Conservation (phyloP, 2,329 filamentous ascomycete species). For the Thielaviopsis euricoi region DNA sequence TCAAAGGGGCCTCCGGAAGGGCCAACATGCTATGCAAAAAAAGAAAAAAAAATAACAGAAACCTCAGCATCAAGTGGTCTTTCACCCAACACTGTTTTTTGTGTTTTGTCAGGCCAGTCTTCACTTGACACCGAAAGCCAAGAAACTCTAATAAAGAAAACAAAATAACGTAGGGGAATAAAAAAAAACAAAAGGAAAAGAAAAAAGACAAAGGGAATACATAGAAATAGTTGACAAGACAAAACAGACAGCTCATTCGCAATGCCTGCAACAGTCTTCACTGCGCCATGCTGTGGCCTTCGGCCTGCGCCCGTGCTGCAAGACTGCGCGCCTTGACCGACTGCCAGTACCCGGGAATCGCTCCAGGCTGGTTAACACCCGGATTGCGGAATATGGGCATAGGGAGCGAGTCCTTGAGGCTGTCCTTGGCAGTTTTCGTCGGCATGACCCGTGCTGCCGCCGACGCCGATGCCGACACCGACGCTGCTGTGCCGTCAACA, state of each 20-base stretch:
- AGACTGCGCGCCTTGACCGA: conserved; percentile 1
- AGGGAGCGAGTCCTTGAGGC: not conserved
- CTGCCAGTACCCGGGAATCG: conserved; percentile 49
- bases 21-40: conserved; percentile 1
- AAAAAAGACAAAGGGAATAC: not conserved
- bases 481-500: not conserved
- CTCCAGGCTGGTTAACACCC: conserved; percentile 65
- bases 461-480: not conserved
- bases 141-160: not conserved
- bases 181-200: not conserved
- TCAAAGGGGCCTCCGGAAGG: not conserved
- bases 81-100: not conserved
- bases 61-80: not conserved
- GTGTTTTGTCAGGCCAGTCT: no score
- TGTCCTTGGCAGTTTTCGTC: conserved; percentile 11
- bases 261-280: no score
- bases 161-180: not conserved
- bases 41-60: not conserved
- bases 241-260: not conserved
- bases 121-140: no score
- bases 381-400: conserved; percentile 34
- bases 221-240: not conserved
- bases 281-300: not conserved
- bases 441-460: not conserved
- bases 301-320: conserved; percentile 5